Base-by-base conservation (phyloP, 495 filamentous ascomycete species). In the Darksidea phi region DNA sequence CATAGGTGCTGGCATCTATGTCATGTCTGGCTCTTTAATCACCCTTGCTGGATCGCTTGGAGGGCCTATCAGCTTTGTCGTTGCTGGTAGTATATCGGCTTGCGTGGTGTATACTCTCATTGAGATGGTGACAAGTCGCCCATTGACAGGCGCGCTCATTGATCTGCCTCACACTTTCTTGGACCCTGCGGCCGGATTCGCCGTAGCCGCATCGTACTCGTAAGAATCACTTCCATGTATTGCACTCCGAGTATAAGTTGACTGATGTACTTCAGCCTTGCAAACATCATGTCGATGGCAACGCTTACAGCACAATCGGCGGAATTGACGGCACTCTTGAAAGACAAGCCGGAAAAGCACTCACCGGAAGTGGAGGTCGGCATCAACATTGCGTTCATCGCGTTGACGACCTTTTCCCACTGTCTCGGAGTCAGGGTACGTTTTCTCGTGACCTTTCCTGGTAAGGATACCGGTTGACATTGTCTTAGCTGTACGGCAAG, bases 231-330 rank as follows among this genome's bases (percentile, higher is more conserved):
- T 32, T 32, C 23, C 41, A 36, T 21, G 5, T 24, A 23, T 32
- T n/a, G 10, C 26, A 17, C 18, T 21, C 20, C 17, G 7, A 20
- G 1, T 20, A 23, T 18, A 48, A 10, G n/a, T 41, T 56, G 17
- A 41, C 13, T 32, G 25, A n/a, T n/a, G n/a, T n/a, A 10, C 21
- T 34, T 43, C 11, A 63, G 59, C 13, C 24, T 63, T 6, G 59
- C 59, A 11, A 63, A 63, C 43, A 57, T 57, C 10, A 48, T 32
- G 23, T 63, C 59, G 2, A 63, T 63, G 52, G 59, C 59, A n/a
- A 63, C 59, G 10, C 45, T 63, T 15, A 63, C 59, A 8, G 59
- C 51, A 7, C 59, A 63, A 41, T 49, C 51, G 6, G 45, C 59
- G 0, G 51, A 63, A 41, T 28, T 63, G 32, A 57, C 53, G 21